Percentiles rank a stretch among this genome's conserved stretches.
These are phyloP conservation scores for Cercospora janseana DNA, from an alignment of 2,329 filamentous ascomycete genomes.

Conservation along the genomic window DNA sequence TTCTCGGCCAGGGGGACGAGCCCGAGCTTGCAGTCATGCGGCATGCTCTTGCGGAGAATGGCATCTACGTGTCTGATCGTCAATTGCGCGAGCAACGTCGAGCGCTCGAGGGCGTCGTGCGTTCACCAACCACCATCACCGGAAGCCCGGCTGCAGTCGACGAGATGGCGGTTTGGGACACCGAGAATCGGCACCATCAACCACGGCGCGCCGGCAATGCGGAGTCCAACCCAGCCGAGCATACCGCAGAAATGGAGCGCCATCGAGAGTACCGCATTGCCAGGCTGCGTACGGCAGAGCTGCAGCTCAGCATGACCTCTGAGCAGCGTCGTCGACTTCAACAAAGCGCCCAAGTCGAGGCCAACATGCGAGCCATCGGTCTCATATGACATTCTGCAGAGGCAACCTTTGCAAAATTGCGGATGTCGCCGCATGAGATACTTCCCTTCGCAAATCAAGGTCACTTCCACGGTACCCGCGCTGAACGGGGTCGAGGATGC, in stretches of 20 bases:
- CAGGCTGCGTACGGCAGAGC: neutral
- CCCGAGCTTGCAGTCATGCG: slow-evolving; percentile 3
- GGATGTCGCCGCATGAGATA: neutral
- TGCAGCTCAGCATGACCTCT: slow-evolving; percentile 1
- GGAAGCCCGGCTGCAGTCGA: too few relatives aligned
- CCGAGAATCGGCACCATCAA: neutral
- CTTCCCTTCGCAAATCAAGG: neutral
- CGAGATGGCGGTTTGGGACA: too few relatives aligned
- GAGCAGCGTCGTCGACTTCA: neutral
- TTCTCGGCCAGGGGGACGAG: slow-evolving; percentile 16
- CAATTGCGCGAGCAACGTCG: slow-evolving; percentile 11
- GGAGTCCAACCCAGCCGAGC: neutral
- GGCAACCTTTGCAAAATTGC: neutral
- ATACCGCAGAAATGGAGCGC: slow-evolving; percentile 4
- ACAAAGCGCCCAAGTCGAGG: slow-evolving; percentile 1
- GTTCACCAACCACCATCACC: too few relatives aligned
- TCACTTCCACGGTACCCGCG: too few relatives aligned
- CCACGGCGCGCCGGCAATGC: neutral
- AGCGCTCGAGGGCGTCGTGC: neutral
- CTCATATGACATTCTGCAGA: neutral
- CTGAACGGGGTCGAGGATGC: too few relatives aligned
- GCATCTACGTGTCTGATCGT: slow-evolving; percentile 12
- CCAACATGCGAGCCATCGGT: slow-evolving; percentile 3
- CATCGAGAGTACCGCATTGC: slow-evolving; percentile 2
- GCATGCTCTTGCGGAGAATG: neutral